phyloP scores from a whole-genome alignment of 352 stramenopile genomes.

The Pythium diclinum region DNA sequence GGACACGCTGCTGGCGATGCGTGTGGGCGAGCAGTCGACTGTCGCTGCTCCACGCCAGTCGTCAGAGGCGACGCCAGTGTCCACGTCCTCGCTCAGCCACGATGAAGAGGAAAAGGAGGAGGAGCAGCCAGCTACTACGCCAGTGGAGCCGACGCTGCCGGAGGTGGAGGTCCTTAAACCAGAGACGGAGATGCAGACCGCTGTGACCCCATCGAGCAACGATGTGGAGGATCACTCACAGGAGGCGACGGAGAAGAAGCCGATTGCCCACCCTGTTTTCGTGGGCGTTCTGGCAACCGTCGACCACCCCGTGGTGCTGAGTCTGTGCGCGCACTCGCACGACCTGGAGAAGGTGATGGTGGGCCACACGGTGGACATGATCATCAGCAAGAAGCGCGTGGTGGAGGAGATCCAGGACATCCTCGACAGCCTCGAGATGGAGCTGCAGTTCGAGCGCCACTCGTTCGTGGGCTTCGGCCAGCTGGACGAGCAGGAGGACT shows the following conservation, averaged over 20 bases:
- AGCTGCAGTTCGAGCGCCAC: constrained; percentile 74
- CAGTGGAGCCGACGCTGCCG: neutral
- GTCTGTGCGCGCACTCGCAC: constrained; percentile 40
- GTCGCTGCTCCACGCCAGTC: neutral
- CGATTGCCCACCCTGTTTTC: neutral
- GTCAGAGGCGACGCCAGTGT: neutral
- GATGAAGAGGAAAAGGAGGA: constrained; percentile 4
- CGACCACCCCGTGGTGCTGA: constrained; percentile 48
- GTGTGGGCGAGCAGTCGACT: constrained; percentile 9
- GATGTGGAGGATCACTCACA: neutral
- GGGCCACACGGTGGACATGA: constrained; percentile 46
- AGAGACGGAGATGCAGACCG: neutral
- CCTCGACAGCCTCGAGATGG: constrained; percentile 73
- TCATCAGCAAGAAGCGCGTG: constrained; percentile 70
- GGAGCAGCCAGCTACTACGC: neutral
- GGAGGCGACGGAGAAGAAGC: neutral
- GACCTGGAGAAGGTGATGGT: constrained; percentile 55
- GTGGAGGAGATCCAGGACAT: constrained; percentile 82
- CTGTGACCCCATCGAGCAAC: neutral
- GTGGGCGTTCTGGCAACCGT: constrained; percentile 26
- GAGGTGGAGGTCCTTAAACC: neutral
- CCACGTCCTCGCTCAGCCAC: neutral
- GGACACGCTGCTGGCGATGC: constrained; percentile 9
- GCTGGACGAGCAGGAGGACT: constrained; percentile 17
- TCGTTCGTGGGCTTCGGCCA: constrained; percentile 53